phyloP scores from a whole-genome alignment of 331 rosid species.

The Ulmus americana region DNA sequence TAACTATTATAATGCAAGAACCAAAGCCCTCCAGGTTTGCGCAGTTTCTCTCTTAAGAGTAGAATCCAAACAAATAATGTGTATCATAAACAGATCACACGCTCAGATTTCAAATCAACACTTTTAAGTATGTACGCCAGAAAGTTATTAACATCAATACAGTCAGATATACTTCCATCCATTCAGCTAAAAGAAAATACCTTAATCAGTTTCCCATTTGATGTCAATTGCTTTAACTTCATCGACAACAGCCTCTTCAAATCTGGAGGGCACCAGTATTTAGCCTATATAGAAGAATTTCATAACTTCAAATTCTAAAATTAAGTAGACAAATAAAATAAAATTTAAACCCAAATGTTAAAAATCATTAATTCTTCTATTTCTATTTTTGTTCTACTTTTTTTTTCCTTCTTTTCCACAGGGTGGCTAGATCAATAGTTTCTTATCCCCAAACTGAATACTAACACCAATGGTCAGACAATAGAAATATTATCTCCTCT shows the following conservation, averaged over 20 bases:
- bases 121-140: too few relatives aligned
- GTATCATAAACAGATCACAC: background rate
- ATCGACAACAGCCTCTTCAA: conserved; percentile 71
- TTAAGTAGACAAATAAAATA: background rate
- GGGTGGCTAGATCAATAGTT: too few relatives aligned
- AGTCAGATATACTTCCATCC: background rate
- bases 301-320: conserved; percentile 13
- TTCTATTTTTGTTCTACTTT: background rate
- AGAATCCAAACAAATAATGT: background rate
- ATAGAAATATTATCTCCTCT: too few relatives aligned
- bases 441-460: too few relatives aligned
- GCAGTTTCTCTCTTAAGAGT: background rate
- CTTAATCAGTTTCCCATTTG: conserved; percentile 76
- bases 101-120: background rate
- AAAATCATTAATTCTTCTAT: background rate
- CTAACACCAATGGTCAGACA: too few relatives aligned
- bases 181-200: conserved; percentile 32
- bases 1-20: background rate
- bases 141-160: background rate
- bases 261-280: conserved; percentile 80
- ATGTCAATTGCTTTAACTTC: conserved; percentile 66
- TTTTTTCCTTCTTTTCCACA: too few relatives aligned
- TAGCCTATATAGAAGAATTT: conserved; percentile 51
- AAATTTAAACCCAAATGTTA: background rate
- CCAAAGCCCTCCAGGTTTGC: background rate